phyloP scores from a whole-genome alignment of 371 early-diverging fungal species.

The Conidiobolus incongruus region DNA sequence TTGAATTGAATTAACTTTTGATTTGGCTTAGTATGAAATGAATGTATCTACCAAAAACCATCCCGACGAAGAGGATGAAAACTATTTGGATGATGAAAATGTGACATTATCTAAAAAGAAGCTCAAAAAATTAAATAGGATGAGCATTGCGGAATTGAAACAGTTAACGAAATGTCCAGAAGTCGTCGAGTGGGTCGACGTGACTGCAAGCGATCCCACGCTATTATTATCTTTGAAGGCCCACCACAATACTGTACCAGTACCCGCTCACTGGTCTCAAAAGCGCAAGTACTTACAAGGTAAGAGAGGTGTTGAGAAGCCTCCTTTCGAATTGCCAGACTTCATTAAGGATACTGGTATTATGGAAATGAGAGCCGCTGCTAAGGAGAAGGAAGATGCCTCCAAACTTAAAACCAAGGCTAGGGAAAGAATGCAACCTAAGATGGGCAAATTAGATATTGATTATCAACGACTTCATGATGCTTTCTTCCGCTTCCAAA shows the following conservation, averaged over 20 bases:
- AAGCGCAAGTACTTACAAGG: slow-evolving; percentile 90
- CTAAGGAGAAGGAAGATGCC: slow-evolving; percentile 66
- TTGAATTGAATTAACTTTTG: no score
- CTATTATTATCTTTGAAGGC: slow-evolving; percentile 80
- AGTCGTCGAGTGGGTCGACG: slow-evolving; percentile 94
- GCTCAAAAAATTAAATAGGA: slow-evolving; percentile 28
- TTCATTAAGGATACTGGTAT: slow-evolving; percentile 95
- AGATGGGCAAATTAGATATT: slow-evolving; percentile 87
- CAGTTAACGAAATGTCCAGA: slow-evolving; percentile 80
- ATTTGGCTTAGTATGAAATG: slow-evolving; percentile 5
- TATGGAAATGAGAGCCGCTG: slow-evolving; percentile 82
- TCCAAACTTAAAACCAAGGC: slow-evolving; percentile 61
- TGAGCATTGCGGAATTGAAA: slow-evolving; percentile 82
- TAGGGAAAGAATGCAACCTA: slow-evolving; percentile 73
- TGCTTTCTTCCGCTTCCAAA: slow-evolving; percentile 91
- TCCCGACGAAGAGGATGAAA: slow-evolving; percentile 14
- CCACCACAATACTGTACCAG: slow-evolving; percentile 80
- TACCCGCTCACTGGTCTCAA: slow-evolving; percentile 90
- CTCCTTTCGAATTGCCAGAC: slow-evolving; percentile 85
- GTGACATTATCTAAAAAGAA: slow-evolving; percentile 26
- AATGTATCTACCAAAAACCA: slow-evolving; percentile 10
- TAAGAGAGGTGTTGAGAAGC: slow-evolving; percentile 87
- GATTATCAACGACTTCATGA: slow-evolving; percentile 94
- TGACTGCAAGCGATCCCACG: slow-evolving; percentile 72
- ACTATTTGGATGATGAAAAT: slow-evolving; percentile 10